Evolutionary conservation across 805 yeast species (phyloP).

Genomic region (Yarrowia sp.): DNA sequence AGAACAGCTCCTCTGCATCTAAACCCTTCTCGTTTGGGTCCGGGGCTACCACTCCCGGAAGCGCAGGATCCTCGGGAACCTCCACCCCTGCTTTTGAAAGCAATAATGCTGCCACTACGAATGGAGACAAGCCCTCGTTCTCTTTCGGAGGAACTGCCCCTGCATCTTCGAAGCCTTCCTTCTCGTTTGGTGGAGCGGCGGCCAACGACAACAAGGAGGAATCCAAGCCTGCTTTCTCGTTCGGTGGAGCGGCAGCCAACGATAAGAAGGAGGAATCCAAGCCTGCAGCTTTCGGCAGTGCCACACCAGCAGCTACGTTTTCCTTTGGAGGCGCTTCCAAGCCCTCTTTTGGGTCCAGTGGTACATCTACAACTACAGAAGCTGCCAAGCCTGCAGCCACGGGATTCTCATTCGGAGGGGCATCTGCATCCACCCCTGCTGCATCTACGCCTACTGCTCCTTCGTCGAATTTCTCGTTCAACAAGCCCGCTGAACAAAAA

Average conservation of each 20-base stretch:
- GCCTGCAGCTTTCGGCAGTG: conserved; percentile 1
- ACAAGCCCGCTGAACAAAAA: not conserved
- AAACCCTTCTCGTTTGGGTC: conserved; percentile 14
- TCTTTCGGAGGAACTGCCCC: not conserved
- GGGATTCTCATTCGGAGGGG: not conserved
- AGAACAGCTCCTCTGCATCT: not conserved
- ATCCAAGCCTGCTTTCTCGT: not conserved
- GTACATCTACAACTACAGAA: not conserved
- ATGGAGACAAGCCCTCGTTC: not conserved
- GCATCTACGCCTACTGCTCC: not conserved
- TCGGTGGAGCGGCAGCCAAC: not conserved
- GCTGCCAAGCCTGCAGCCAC: not conserved
- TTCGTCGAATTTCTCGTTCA: not conserved
- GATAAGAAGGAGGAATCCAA: not conserved
- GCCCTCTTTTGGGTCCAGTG: not conserved
- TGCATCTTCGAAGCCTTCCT: not conserved
- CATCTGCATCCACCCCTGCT: not conserved
- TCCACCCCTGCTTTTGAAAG: conserved; percentile 8
- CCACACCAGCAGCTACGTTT: not conserved
- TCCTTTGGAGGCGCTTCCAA: not conserved
- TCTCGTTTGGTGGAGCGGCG: not conserved
- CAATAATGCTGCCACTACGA: not conserved
- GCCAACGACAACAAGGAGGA: not conserved
- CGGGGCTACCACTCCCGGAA: not conserved
- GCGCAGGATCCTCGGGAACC: conserved; percentile 7